phyloP scores from a whole-genome alignment of 1,139 yeast species.

The Suhomyces bolitotheri region DNA sequence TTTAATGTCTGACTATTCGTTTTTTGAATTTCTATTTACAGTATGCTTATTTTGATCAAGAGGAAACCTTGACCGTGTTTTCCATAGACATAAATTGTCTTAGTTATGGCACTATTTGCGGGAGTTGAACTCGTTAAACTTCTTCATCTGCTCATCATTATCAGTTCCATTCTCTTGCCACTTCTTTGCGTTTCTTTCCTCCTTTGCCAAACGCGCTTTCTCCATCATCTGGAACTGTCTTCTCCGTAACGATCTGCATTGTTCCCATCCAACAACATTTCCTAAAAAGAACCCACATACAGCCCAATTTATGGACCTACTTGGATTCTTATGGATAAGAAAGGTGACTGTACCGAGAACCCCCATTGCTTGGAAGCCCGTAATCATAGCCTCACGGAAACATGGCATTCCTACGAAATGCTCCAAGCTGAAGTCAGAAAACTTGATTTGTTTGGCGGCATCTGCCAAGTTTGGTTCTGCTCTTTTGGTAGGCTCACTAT shows the following conservation, averaged over 20 bases:
- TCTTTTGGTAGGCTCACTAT: constrained; percentile 24
- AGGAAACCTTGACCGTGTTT: too few relatives aligned
- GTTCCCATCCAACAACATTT: constrained; percentile 88
- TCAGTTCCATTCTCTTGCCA: constrained; percentile 24
- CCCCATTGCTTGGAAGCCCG: constrained; percentile 84
- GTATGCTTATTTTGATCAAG: too few relatives aligned
- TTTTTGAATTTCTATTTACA: too few relatives aligned
- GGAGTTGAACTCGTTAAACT: constrained; percentile 28
- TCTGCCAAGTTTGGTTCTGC: constrained; percentile 29
- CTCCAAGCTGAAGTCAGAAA: constrained; percentile 56
- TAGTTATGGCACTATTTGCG: too few relatives aligned
- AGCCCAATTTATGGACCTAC: constrained; percentile 76
- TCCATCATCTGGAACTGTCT: constrained; percentile 62
- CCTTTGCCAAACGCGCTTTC: constrained; percentile 56
- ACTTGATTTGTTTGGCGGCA: constrained; percentile 31
- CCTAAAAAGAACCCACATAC: constrained; percentile 80
- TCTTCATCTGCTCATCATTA: constrained; percentile 27
- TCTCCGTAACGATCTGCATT: constrained; percentile 73
- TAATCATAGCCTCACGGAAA: constrained; percentile 82
- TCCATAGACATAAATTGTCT: too few relatives aligned
- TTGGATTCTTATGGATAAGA: constrained; percentile 62
- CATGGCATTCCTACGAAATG: constrained; percentile 75
- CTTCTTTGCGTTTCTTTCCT: constrained; percentile 33
- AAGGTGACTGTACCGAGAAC: constrained; percentile 75
- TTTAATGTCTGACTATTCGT: too few relatives aligned